Conservation (phyloP, 1,284 basidiomycete genomes). For the Ceratobasidium papillatum region DNA sequence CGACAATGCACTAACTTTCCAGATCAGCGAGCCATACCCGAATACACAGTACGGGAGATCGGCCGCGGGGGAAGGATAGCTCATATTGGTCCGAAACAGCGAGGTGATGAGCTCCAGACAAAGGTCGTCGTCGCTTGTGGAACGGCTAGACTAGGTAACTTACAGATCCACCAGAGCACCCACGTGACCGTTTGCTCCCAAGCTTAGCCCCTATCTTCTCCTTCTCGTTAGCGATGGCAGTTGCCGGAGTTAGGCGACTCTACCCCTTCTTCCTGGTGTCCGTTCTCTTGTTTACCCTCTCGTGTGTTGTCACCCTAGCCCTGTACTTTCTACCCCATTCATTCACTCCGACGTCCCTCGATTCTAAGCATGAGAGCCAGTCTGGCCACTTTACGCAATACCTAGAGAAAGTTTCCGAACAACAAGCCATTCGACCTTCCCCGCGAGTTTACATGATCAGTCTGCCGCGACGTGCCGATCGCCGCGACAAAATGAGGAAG, state of each 20-base stretch:
- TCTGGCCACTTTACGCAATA: slow-evolving; percentile 18
- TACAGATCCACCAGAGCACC: background rate
- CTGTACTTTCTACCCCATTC: slow-evolving; percentile 25
- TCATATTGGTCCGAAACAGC: slow-evolving; percentile 26
- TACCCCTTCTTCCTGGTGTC: slow-evolving; percentile 17
- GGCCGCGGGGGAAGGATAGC: background rate
- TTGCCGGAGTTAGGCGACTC: slow-evolving; percentile 26
- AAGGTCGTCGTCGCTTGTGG: slow-evolving; percentile 24
- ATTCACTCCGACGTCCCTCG: slow-evolving; percentile 31
- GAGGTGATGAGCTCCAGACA: slow-evolving; percentile 18
- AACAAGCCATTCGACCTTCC: slow-evolving; percentile 28
- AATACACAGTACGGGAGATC: slow-evolving; percentile 67
- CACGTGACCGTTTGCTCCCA: slow-evolving; percentile 14
- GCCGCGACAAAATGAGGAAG: slow-evolving; percentile 45
- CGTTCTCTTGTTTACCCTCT: slow-evolving; percentile 16
- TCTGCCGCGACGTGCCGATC: slow-evolving; percentile 45
- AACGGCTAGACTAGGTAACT: slow-evolving; percentile 1
- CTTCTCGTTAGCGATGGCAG: slow-evolving; percentile 19
- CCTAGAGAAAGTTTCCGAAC: slow-evolving; percentile 14
- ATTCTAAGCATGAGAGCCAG: slow-evolving; percentile 21
- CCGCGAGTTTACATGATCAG: slow-evolving; percentile 47
- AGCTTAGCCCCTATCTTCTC: slow-evolving; percentile 34
- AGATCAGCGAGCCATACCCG: slow-evolving; percentile 84
- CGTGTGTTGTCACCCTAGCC: slow-evolving; percentile 11
- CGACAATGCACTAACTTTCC: slow-evolving; percentile 62